These are phyloP conservation scores for Rhizopus stolonifer DNA, from an alignment of 371 early-diverging fungal genomes.

Conservation along the genomic window DNA sequence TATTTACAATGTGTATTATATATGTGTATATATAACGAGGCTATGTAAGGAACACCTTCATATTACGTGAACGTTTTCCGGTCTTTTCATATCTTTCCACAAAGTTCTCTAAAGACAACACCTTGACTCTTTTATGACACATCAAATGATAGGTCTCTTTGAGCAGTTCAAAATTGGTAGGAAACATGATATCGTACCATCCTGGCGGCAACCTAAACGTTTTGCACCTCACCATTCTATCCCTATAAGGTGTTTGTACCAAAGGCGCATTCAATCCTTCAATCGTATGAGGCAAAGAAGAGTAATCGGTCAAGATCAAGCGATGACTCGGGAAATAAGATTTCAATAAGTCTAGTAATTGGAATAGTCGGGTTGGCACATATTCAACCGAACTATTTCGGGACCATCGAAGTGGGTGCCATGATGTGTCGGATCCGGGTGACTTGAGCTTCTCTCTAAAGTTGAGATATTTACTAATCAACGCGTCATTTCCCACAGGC, in stretches of 20 bases:
- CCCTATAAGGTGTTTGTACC: conserved; percentile 82
- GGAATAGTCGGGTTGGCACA: conserved; percentile 76
- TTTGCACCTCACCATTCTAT: conserved; percentile 1
- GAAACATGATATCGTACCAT: conserved; percentile 93
- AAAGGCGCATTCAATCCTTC: conserved; percentile 78
- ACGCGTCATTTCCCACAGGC: conserved; percentile 64
- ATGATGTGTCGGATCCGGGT: neutral
- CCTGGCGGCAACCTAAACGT: conserved; percentile 69
- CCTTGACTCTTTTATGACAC: conserved; percentile 45
- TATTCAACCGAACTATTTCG: conserved; percentile 50
- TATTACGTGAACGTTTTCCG: neutral
- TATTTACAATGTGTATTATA: neutral
- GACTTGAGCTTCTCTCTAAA: conserved; percentile 30
- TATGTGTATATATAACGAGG: neutral
- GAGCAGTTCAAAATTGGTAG: conserved; percentile 85
- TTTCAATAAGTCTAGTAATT: conserved; percentile 68
- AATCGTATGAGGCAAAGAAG: conserved; percentile 70
- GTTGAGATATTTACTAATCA: conserved; percentile 64
- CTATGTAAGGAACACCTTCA: neutral
- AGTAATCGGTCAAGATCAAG: conserved; percentile 83
- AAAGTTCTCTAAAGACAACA: conserved; percentile 74
- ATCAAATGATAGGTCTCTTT: conserved; percentile 63
- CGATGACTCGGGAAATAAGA: conserved; percentile 77
- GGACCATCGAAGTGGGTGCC: neutral
- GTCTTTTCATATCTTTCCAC: conserved; percentile 45